These are phyloP conservation scores for Trichoderma lentiforme DNA, from an alignment of 2,329 filamentous ascomycete species.

Conservation along the genomic window DNA sequence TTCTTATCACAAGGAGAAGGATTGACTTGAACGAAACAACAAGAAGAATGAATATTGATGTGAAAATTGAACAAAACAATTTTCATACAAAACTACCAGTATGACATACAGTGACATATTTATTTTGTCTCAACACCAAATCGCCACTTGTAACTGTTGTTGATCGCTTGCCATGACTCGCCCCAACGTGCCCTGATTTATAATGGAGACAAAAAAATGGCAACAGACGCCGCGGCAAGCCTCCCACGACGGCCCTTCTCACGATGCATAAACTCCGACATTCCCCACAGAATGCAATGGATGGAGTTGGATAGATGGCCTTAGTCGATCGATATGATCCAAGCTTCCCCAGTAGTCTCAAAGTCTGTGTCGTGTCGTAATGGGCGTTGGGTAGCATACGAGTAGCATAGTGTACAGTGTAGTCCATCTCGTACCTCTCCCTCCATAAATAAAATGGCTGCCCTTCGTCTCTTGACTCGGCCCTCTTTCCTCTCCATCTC, in stretches of 20 bases:
- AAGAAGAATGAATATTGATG: background rate
- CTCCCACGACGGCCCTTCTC: background rate
- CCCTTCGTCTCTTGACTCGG: background rate
- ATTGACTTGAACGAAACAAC: background rate
- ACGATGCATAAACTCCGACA: background rate
- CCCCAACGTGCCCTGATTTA: background rate
- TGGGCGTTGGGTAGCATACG: background rate
- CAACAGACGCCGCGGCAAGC: background rate
- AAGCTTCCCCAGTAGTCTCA: constrained; percentile 2
- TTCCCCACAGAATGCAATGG: constrained; percentile 15
- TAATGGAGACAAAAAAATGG: background rate
- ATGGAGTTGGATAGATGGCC: background rate
- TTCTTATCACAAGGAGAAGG: background rate
- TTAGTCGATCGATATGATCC: background rate
- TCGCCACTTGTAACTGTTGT: background rate
- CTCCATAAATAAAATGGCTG: constrained; percentile 3
- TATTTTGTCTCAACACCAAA: background rate
- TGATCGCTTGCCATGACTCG: background rate
- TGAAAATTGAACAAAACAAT: background rate
- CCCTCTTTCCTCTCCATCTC: constrained; percentile 8
- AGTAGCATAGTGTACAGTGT: too few species aligned
- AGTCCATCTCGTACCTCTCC: too few species aligned
- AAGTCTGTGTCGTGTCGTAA: background rate
- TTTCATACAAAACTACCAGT: background rate
- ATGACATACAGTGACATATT: background rate